phyloP scores from a whole-genome alignment of 1,284 basidiomycete genomes.

The Gomphus bonarii region DNA sequence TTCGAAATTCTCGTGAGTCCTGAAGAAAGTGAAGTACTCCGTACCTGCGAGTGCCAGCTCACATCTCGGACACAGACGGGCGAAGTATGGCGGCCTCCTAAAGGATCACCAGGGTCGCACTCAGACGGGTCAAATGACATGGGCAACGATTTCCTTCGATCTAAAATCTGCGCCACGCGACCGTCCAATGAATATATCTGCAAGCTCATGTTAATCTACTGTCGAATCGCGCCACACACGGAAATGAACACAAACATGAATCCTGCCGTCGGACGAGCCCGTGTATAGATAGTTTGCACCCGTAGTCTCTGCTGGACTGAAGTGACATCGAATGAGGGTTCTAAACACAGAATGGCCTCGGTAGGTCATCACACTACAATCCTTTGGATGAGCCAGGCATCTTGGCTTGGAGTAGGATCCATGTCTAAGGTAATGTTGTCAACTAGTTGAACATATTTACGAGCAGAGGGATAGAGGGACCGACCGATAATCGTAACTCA shows the following conservation, averaged over 20 bases:
- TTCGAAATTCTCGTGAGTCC: no score
- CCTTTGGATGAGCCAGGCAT: slow-evolving; percentile 61
- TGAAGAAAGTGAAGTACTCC: slow-evolving; percentile 11
- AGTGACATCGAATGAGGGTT: slow-evolving; percentile 93
- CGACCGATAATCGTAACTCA: slow-evolving; percentile 74
- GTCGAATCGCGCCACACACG: neutral
- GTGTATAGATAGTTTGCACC: slow-evolving; percentile 92
- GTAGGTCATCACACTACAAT: slow-evolving; percentile 95
- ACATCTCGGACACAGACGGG: slow-evolving; percentile 80
- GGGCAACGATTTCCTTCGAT: slow-evolving; percentile 69
- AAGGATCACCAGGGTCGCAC: slow-evolving; percentile 29
- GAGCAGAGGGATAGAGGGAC: slow-evolving; percentile 15
- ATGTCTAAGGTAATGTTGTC: slow-evolving; percentile 35
- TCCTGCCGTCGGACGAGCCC: slow-evolving; percentile 73
- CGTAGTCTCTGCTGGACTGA: slow-evolving; percentile 86
- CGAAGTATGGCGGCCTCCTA: slow-evolving; percentile 14
- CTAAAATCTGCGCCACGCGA: slow-evolving; percentile 70
- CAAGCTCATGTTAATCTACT: slow-evolving; percentile 14
- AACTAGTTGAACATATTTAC: slow-evolving; percentile 2
- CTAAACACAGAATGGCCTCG: slow-evolving; percentile 87
- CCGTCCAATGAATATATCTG: slow-evolving; percentile 96
- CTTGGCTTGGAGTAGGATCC: slow-evolving; percentile 58
- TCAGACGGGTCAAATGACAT: slow-evolving; percentile 59
- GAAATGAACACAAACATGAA: slow-evolving; percentile 51
- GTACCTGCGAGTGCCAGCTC: slow-evolving; percentile 73